Evolutionary conservation across 179 eudicot genomes (phyloP), one percentile per base, ranked within the genome.

Genomic region (Spinacia oleracea): DNA sequence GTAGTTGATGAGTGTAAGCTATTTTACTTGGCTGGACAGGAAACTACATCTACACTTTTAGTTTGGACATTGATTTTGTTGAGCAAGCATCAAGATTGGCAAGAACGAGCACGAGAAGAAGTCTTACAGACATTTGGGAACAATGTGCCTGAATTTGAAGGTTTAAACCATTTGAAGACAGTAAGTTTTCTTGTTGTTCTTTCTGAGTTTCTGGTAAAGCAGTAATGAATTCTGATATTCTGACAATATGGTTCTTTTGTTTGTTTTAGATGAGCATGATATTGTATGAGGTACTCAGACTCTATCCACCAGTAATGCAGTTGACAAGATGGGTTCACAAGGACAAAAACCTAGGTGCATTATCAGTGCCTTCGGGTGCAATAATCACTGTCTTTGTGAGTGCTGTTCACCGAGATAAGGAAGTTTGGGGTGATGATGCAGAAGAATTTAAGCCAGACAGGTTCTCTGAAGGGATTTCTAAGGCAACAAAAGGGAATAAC

Each of bases 1-100:
- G 83, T 83, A 14, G 67, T 77, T 58, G 81, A 83, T 58, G 83
- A 83, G 27, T 83, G 86, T 55, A 83, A 80, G 56, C 23, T 80
- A 32, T 83, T 83, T 73, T 83, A 80, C 75, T 72, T 83, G 51
- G 85, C 80, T 5, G 85, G 85, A 42, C 83, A 83, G 69, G 84
- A 82, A 66, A 82, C 79, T 31, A 82, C 84, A 64, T 82, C 84
- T 3, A 27, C 38, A 50, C 70, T 82, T 18, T 38, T 82, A 6
- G 76, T 74, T 27, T 82, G 84, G 81, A 50, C 81, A 18, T 40
- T 82, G 60, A 62, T 82, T 40, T 60, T 82, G 69, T 51, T 82
- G 51, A 82, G 85, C 73, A 78, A 78, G 73, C 63, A 82, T 11
- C 79, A 70, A 69, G 81, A 82, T 60, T 82, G 85, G 85, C 85